Base-by-base conservation (phyloP, 768 basidiomycete genomes). In the Gautieria morchelliformis region DNA sequence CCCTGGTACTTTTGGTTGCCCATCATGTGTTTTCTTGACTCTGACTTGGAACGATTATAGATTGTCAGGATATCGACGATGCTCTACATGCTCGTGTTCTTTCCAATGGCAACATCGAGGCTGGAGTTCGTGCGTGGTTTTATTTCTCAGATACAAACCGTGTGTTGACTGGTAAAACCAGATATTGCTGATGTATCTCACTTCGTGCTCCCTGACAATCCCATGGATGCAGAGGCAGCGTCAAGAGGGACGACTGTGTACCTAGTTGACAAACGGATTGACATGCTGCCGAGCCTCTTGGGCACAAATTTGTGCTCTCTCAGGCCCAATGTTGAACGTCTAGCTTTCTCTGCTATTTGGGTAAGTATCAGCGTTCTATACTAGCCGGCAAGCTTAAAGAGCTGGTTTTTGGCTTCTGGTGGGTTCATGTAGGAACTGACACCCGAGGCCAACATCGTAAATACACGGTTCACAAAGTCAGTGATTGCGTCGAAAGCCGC, bases 101-200 rank as follows among this genome's bases (percentile, higher is more conserved):
- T 19, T 84, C 92, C 0, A 95, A 94, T 64, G 95, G 95, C 2
- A 92, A 94, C 69, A 87, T 97, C 58, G 92, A 99, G 67, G 93
- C 93, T 35, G 96, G 96, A 54, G 96, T 99, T 63, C 95, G 95
- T 98, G 65, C 77, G 94, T 89, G 5, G 14, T 9, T 37, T 37
- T 37, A 37, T 17, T 52, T 30, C 32, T 17, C 44, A 15, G 17
- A 15, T 30, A 14, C 49, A n/a, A 40, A 22, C 22, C 42, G 19
- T 19, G 42, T 22, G 11, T 17, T 44, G 20, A n/a, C 20, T 44
- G 42, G 8, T 17, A 44, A n/a, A 44, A 19, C 4, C 64, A 98
- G 94, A 99, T 67, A 99, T 99, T 61, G 95, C 95, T 58, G 96
- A 99, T 66, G 95, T 99, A 2, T 96, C 95, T 6, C 84, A 97